Conservation (phyloP, 768 basidiomycete species). For the Boletales sp. region DNA sequence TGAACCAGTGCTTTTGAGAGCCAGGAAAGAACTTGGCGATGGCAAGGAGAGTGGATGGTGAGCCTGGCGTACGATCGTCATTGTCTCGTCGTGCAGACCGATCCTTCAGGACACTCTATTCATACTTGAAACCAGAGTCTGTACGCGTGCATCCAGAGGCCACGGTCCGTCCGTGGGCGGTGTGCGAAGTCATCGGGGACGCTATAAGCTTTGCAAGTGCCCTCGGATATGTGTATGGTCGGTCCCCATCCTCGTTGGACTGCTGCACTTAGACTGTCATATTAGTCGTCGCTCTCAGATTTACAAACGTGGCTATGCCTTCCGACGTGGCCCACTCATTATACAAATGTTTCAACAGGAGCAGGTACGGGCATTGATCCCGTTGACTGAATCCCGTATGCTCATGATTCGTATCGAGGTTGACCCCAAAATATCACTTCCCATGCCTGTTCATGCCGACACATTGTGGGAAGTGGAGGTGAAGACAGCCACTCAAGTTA, state of each 20-base stretch:
- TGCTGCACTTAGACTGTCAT: constrained; percentile 3
- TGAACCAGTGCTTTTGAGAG: constrained; percentile 68
- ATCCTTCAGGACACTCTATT: constrained; percentile 62
- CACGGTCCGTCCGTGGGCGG: constrained; percentile 83
- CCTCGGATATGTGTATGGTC: constrained; percentile 66
- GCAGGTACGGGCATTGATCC: constrained; percentile 43
- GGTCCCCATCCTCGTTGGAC: not conserved
- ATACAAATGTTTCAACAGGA: constrained; percentile 88
- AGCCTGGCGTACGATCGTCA: constrained; percentile 13
- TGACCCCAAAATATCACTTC: constrained; percentile 69
- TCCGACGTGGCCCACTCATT: constrained; percentile 63
- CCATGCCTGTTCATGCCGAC: constrained; percentile 73
- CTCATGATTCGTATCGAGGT: constrained; percentile 41
- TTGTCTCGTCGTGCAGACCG: not conserved
- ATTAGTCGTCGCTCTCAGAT: constrained; percentile 66
- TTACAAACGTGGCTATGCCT: constrained; percentile 78
- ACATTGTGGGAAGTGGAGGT: constrained; percentile 89
- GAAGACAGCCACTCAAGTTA: constrained; percentile 74
- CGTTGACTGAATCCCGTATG: not conserved
- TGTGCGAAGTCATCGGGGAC: constrained; percentile 74
- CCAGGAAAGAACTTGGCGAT: constrained; percentile 69
- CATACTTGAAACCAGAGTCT: constrained; percentile 82
- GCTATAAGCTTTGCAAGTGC: constrained; percentile 78
- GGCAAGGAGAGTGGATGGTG: constrained; percentile 59
- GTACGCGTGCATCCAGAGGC: constrained; percentile 80